Base-by-base conservation (phyloP, 345 rosid genomes). In the Hypericum perforatum region DNA sequence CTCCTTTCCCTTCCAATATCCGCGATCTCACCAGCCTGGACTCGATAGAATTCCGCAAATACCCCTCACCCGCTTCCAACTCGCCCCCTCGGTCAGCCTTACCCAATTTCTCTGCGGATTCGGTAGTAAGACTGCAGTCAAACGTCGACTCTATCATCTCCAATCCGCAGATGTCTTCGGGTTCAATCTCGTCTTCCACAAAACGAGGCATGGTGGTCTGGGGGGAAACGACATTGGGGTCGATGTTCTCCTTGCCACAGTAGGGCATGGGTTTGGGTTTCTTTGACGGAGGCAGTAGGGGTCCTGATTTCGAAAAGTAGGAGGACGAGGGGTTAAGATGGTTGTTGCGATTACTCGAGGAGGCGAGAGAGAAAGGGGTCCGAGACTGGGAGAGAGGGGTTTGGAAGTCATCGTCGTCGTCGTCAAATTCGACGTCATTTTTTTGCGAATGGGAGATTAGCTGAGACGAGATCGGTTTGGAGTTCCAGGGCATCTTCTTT, bases 91-190 rank as follows among this genome's bases (percentile, higher is more conserved):
- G 32, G 45, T 13, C 38, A 7, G 36, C 16, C 39, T 7, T 9
- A 13, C 11, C 3, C 10, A 12, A 22, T 22, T 22, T 39, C 63
- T 9, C 15, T 53, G 2, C 3, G 61, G 45, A 14, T 37, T 11
- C 15, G n/a, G 11, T 5, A 22, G 32, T 22, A 22, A 22, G 32
- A 58, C 65, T 56, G 42, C 76, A 80, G 52, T 76, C 86, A 29
- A 84, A 68, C 76, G 76, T 84, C 16, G 85, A 80, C 0, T 81
- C 78, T 47, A 90, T 80, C 44, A 62, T 70, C 43, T 90, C 91
- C 71, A 86, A 70, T 75, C 94, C 74, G 71, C 73, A 78, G 16
- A 12, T 32, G 11, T 66, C 64, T 9, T 70, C 64, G 13, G 54
- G 52, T 13, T 45, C 39, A 13, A 52, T 12, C 49, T 43, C 22